phyloP scores from a whole-genome alignment of 225 moss, liverwort and hornwort species.

The Thuidium tamariscinum region DNA sequence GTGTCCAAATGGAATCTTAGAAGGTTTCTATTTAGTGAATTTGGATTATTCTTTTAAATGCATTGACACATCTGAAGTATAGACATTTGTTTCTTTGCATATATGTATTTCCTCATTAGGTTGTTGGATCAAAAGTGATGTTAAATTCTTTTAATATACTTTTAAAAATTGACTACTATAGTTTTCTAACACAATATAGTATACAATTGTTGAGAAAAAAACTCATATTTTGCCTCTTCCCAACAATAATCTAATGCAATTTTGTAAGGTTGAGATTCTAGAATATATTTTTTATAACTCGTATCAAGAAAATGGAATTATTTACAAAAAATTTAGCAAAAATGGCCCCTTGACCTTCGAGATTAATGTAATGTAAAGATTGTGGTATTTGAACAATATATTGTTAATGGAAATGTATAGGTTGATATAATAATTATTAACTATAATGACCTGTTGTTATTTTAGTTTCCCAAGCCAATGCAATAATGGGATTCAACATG shows the following conservation, averaged over 20 bases:
- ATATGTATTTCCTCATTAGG: too few species aligned
- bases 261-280: neutral
- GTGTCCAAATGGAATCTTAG: neutral
- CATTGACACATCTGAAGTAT: too few species aligned
- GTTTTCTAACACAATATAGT: neutral
- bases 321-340: fast-evolving
- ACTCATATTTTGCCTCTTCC: fast-evolving
- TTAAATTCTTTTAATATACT: too few species aligned
- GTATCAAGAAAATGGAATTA: neutral
- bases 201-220: too few species aligned
- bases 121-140: too few species aligned
- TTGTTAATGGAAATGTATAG: neutral
- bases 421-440: neutral
- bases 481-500: constrained; percentile 48
- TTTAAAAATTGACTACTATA: too few species aligned
- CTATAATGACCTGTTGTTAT: neutral
- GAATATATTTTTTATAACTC: too few species aligned
- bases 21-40: neutral
- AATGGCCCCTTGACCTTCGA: fast-evolving
- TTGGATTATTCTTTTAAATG: neutral
- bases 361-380: too few species aligned
- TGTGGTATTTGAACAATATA: neutral
- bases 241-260: fast-evolving
- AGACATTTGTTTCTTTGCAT: too few species aligned
- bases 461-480: constrained; percentile 46